Evolutionary conservation across 164 flowering plant species (phyloP).

Genomic region (Stephania cephalantha): DNA sequence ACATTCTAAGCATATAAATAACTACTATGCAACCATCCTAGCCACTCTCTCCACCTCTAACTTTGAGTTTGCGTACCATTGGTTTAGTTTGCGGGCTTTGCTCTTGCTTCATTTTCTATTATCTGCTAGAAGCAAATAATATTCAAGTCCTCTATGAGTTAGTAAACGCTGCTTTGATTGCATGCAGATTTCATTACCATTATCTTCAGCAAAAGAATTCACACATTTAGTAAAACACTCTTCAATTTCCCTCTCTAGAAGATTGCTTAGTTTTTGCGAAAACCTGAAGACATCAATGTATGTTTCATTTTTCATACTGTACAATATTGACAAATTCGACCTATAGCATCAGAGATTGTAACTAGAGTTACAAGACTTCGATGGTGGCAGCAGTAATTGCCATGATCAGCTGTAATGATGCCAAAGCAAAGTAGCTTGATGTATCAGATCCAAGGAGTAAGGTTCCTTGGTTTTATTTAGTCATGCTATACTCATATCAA

Average conservation of each 20-base stretch:
- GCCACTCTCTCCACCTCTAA: background rate
- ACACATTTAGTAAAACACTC: background rate
- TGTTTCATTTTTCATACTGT: background rate
- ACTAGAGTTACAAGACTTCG: constrained; percentile 26
- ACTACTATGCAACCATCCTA: too few species aligned
- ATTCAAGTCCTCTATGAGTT: background rate
- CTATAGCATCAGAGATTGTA: constrained; percentile 33
- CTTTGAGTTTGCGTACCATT: background rate
- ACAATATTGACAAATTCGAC: background rate
- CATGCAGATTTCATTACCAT: background rate
- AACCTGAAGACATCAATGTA: background rate
- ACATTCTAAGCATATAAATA: too few species aligned
- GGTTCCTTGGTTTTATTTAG: constrained; percentile 22
- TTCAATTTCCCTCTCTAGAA: background rate
- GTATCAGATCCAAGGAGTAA: constrained; percentile 29
- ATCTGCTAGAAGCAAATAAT: background rate
- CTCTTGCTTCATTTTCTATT: background rate
- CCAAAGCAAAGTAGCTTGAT: constrained; percentile 46
- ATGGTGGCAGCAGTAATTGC: constrained; percentile 37
- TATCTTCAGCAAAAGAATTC: background rate
- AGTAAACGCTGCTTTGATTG: background rate
- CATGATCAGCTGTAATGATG: constrained; percentile 36
- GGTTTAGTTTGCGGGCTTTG: background rate
- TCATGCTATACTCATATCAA: constrained; percentile 34
- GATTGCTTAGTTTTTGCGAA: background rate